Conservation (phyloP, 441 rosid species). For the Aleurites moluccanus region DNA sequence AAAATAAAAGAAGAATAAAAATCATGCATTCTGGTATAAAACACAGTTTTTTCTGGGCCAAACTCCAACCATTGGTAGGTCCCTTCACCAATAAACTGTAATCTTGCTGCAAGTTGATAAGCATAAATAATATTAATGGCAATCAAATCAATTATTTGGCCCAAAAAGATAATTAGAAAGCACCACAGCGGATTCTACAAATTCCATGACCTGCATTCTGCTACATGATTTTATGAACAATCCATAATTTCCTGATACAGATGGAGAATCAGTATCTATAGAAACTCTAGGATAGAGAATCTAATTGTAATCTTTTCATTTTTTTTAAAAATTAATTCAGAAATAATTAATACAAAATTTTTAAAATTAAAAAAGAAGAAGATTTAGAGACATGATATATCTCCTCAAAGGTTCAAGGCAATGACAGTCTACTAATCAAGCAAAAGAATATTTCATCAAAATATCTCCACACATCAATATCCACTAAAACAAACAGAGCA, state of each 20-base stretch:
- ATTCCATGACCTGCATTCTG: not conserved
- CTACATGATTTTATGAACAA: no score
- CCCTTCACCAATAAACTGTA: not conserved
- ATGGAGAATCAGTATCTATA: not conserved
- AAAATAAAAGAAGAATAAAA: not conserved
- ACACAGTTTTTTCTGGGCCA: not conserved
- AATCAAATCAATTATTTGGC: not conserved
- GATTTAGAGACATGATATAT: not conserved
- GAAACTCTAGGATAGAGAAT: no score
- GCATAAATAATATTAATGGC: not conserved
- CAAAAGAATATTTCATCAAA: not conserved
- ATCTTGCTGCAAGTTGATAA: not conserved
- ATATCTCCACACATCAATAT: not conserved
- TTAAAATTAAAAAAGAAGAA: no score
- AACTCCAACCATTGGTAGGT: not conserved
- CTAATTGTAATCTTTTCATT: no score
- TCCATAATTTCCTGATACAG: no score
- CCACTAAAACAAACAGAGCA: slow-evolving; percentile 5
- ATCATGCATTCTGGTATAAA: not conserved
- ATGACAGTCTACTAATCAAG: not conserved
- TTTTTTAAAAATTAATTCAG: no score
- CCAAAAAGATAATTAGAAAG: not conserved
- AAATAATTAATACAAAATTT: no score
- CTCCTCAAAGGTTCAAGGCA: not conserved
- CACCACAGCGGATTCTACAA: no score